Base-by-base conservation (phyloP, 768 basidiomycete species). In the Coprinopsis marcescibilis region DNA sequence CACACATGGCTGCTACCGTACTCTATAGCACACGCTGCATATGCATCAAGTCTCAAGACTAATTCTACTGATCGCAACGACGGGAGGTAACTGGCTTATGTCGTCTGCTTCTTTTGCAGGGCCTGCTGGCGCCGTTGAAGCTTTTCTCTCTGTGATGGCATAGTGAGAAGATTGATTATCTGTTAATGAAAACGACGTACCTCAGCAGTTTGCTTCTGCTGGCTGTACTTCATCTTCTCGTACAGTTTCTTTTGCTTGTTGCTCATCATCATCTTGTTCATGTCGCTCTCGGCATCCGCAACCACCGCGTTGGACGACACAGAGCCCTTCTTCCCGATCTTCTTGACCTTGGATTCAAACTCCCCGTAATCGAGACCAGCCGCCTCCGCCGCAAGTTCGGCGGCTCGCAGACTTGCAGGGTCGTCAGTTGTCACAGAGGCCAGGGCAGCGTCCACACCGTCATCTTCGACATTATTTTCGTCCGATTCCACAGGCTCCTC, bases 231-330 rank as follows among this genome's bases (percentile, higher is more conserved):
- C 80, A 96, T 88, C 68, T 86, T 86, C 66, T 92, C 90, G 63
- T 94, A 95, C 57, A 96, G 66, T 66, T 94, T 94, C 57, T 82
- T 78, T 65, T 95, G 86, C 69, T 88, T 91, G 65, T 90, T 92
- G 71, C 89, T 95, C 83, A 96, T 84, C 80, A 97, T 76, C 83
- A 97, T 95, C 76, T 94, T 95, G 66, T 89, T 85, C 86, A 95
- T 89, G 60, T 94, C 87, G 57, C 81, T 73, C 61, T 92, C 89
- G 29, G 67, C 64, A 52, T 69, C 69, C 55, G 65, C 64, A 38
- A 55, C 61, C 52, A 64, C 67, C 10, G 55, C 60, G 45, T 50
- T 55, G 1, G 55, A 24, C 30, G 55, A 45, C 35, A 52, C 58
- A 54, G 70, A 67, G 27, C 50, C 53, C 40, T 62, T 67, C 60